Evolutionary conservation across 1,139 yeast species (phyloP).

Genomic region (Kodamaea derodonti): DNA sequence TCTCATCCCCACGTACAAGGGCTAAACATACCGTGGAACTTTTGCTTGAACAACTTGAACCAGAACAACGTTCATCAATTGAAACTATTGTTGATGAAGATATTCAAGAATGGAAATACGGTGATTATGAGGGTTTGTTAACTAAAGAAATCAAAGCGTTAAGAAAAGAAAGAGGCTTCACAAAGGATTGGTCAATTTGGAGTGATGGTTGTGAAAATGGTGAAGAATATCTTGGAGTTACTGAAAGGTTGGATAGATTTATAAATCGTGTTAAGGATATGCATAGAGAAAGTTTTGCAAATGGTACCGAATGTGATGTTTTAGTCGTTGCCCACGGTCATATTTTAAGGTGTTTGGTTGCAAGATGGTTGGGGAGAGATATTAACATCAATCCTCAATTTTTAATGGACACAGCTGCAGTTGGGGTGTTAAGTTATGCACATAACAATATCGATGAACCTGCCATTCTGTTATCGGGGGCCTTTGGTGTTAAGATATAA

Average conservation of each 20-base stretch:
- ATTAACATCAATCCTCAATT: constrained; percentile 69
- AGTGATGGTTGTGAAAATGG: constrained; percentile 91
- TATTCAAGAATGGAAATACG: constrained; percentile 92
- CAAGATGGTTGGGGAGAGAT: constrained; percentile 72
- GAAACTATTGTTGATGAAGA: constrained; percentile 57
- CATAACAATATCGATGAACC: constrained; percentile 85
- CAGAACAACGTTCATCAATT: constrained; percentile 41
- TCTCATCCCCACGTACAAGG: constrained; percentile 76
- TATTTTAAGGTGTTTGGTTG: constrained; percentile 81
- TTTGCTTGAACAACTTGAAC: constrained; percentile 47
- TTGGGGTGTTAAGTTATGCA: constrained; percentile 86
- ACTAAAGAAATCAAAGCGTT: constrained; percentile 62
- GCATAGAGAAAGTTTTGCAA: constrained; percentile 58
- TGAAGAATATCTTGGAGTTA: constrained; percentile 63
- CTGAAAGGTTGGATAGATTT: constrained; percentile 63
- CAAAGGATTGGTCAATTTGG: constrained; percentile 75
- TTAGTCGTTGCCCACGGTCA: constrained; percentile 92
- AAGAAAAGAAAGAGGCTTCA: constrained; percentile 62
- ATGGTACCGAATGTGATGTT: constrained; percentile 61
- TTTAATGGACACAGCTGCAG: constrained; percentile 91
- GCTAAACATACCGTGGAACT: constrained; percentile 72
- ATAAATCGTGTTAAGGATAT: constrained; percentile 58
- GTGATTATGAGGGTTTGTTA: constrained; percentile 84
- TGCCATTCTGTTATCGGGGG: constrained; percentile 76
- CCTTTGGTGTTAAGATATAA: constrained; percentile 46